These are phyloP conservation scores for Chalciporus sp. DNA, from an alignment of 1,284 basidiomycete species.

Conservation along the genomic window DNA sequence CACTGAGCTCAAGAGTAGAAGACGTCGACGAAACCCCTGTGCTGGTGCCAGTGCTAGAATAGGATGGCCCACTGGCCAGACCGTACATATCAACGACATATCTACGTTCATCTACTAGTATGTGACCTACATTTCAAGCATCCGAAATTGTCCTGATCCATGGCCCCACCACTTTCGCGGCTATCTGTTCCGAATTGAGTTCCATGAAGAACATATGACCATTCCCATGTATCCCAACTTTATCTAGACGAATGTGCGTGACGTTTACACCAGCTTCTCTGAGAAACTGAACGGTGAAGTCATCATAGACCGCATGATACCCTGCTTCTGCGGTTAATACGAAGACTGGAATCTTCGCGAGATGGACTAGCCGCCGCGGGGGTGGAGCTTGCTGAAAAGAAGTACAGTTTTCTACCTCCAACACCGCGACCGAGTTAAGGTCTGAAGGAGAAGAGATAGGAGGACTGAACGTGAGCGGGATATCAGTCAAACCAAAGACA, in stretches of 20 bases:
- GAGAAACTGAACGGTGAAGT: constrained; percentile 45
- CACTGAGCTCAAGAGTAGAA: not conserved
- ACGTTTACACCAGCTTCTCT: constrained; percentile 46
- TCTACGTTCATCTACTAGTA: not conserved
- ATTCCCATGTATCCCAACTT: constrained; percentile 45
- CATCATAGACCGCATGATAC: constrained; percentile 52
- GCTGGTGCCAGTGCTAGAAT: not conserved
- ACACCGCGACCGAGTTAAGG: constrained; percentile 27
- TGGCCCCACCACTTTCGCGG: constrained; percentile 38
- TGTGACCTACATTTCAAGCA: not conserved
- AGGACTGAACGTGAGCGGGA: constrained; percentile 46
- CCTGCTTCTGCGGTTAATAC: constrained; percentile 50
- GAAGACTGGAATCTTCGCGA: constrained; percentile 45
- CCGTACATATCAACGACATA: not conserved
- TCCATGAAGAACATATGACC: constrained; percentile 60
- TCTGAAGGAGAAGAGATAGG: constrained; percentile 41
- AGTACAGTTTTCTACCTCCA: constrained; percentile 36
- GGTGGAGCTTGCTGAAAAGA: constrained; percentile 47
- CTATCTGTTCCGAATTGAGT: constrained; percentile 46
- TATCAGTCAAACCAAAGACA: constrained; percentile 46
- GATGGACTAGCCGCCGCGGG: constrained; percentile 43
- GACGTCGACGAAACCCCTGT: not conserved
- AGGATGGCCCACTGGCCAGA: not conserved
- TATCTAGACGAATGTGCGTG: constrained; percentile 41
- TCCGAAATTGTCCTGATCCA: constrained; percentile 37